Evolutionary conservation across 2,329 filamentous ascomycete genomes (phyloP).

Genomic region (Aspergillus sp.): DNA sequence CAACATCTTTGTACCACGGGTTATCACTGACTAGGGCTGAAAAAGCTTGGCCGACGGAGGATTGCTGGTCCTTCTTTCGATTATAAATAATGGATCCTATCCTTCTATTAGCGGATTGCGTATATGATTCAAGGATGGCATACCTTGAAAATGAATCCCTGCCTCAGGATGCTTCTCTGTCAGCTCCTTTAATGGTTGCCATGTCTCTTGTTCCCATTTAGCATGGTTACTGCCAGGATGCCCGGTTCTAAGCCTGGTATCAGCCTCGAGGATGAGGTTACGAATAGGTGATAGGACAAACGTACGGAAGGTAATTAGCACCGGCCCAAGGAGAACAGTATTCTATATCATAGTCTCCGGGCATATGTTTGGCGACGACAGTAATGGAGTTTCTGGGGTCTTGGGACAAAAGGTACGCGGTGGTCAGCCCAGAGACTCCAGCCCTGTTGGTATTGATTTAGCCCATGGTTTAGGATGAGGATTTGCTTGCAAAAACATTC

Average conservation of each 20-base stretch:
- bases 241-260: constrained; percentile 35
- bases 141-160: constrained; percentile 76
- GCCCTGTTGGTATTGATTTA: constrained; percentile 46
- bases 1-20: constrained; percentile 71
- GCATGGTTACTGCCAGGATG: constrained; percentile 37
- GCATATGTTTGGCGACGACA: constrained; percentile 83
- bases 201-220: constrained; percentile 63
- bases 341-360: constrained; percentile 87
- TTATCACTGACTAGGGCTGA: constrained; percentile 65
- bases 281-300: constrained; percentile 14
- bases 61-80: constrained; percentile 63
- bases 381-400: constrained; percentile 62
- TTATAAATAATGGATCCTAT: constrained; percentile 56
- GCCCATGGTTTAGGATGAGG: not conserved
- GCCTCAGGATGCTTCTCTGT: constrained; percentile 69
- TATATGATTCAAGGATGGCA: not conserved
- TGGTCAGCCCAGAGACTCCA: constrained; percentile 66
- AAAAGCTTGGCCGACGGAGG: constrained; percentile 58
- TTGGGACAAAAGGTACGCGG: constrained; percentile 61
- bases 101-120: not conserved
- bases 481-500: constrained; percentile 1
- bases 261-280: not conserved
- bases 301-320: constrained; percentile 74
- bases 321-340: constrained; percentile 90
- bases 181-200: constrained; percentile 61